Conservation (phyloP, 495 filamentous ascomycete genomes). For the Entonaema liquescens region DNA sequence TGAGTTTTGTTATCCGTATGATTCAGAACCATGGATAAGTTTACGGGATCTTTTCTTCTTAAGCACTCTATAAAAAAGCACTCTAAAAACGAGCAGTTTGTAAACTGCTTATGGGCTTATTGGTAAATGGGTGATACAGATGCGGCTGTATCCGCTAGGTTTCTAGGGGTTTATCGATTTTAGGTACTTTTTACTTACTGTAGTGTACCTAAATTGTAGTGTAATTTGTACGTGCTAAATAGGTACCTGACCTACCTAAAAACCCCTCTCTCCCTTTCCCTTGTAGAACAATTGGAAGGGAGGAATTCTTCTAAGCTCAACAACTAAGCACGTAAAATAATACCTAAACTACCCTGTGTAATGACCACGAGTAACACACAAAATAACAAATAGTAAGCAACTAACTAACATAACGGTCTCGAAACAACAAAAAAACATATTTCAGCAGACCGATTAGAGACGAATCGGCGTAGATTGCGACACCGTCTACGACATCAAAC, state of each 20-base stretch:
- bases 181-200: no score
- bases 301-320: not conserved
- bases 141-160: constrained; percentile 7
- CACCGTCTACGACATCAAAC: constrained; percentile 4
- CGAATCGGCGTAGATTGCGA: constrained; percentile 9
- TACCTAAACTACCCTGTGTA: not conserved
- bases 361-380: constrained; percentile 6
- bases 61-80: not conserved
- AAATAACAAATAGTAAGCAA: constrained; percentile 31
- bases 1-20: not conserved
- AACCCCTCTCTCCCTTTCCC: not conserved
- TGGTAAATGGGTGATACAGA: constrained; percentile 8
- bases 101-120: constrained; percentile 1
- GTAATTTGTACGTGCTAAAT: constrained; percentile 10
- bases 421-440: not conserved
- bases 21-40: constrained; percentile 25
- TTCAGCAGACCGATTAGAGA: not conserved
- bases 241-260: no score
- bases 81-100: not conserved
- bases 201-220: no score
- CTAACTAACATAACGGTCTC: constrained; percentile 7
- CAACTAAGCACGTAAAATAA: not conserved
- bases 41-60: not conserved
- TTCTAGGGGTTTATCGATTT: not conserved
- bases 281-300: not conserved